Evolutionary conservation across 257 asterid genomes (phyloP), one percentile per base, ranked within the genome.

Genomic region (Solanum bulbocastanum): DNA sequence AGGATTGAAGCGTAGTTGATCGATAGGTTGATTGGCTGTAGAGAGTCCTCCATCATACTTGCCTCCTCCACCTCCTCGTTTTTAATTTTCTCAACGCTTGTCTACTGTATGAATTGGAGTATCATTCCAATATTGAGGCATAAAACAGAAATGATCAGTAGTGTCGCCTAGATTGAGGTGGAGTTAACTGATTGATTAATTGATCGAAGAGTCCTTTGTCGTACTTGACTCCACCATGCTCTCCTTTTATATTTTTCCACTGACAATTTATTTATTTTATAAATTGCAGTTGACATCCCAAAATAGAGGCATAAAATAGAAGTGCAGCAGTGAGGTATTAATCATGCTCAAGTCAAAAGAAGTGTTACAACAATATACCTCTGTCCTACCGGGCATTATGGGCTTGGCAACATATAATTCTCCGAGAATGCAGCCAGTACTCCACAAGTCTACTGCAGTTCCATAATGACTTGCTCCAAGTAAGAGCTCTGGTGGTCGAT

Each of bases 401-500:
- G 97, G 95, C 91, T 90, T 93, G 69, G 94, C 94, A 49, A 92
- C 92, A 91, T 89, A 94, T 14, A 94, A 83, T 88, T 94, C 97
- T 9, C 93, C 97, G 56, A 93, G 89, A 76, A 94, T 90, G 89
- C 97, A 94, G 65, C 97, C 97, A 58, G 92, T 89, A 72, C 95
- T 93, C 97, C 97, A 93, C 87, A 94, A 85, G 89, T 94, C 96
- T 33, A 94, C 91, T 13, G 91, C 95, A 44, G 85, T 92, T 66
- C 94, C 94, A 88, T 94, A 94, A 33, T 90, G 87, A 37, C 90
- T 92, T 39, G 94, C 85, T 8, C 97, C 97, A 83, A 94, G 95
- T 86, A 94, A 91, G 58, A 94, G 92, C 90, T 94, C 97, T 1
- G 95, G 95, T 11, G 97, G 91, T n/a, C 97, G 93, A 83, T 94